These are phyloP conservation scores for Apiosordaria backusii DNA, from an alignment of 495 filamentous ascomycete genomes.

Conservation along the genomic window DNA sequence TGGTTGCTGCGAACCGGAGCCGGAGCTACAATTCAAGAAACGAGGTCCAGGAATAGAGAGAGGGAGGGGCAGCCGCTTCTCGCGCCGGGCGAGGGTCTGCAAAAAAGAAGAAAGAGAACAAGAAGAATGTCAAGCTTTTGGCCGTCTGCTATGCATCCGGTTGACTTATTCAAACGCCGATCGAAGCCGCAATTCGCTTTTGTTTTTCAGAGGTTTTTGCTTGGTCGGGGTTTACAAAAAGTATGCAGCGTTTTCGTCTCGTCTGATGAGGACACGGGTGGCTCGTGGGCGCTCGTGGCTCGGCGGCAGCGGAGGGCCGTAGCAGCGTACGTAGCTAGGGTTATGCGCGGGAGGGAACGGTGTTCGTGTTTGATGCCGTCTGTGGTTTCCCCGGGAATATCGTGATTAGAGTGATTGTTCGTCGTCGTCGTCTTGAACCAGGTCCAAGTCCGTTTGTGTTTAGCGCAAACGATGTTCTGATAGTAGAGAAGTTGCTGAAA, in stretches of 20 bases:
- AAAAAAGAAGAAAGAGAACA: constrained; percentile 16
- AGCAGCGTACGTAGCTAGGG: not conserved
- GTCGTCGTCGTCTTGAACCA: not conserved
- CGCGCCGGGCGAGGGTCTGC: constrained; percentile 41
- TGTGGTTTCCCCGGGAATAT: not conserved
- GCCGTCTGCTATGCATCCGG: constrained; percentile 15
- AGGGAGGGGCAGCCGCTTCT: constrained; percentile 24
- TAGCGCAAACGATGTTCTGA: not conserved
- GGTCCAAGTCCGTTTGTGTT: not conserved
- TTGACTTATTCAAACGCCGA: not conserved
- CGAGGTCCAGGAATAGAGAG: constrained; percentile 5
- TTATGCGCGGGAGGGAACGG: not conserved
- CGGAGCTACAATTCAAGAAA: constrained; percentile 7
- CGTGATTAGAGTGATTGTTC: not conserved
- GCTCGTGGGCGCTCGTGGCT: not conserved
- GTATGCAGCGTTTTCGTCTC: constrained; percentile 1
- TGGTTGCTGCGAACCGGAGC: constrained; percentile 2
- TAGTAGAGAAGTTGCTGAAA: not conserved
- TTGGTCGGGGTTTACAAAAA: not conserved
- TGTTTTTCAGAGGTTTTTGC: not conserved
- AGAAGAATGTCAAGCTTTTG: constrained; percentile 6
- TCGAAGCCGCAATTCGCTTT: not conserved
- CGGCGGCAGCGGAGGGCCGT: not conserved
- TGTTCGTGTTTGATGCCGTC: not conserved
- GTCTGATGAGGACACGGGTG: not conserved